Percentiles rank a stretch among this genome's conserved stretches.
These are phyloP conservation scores for Dionaea muscipula DNA, from an alignment of 179 eudicot species.

Conservation along the genomic window DNA sequence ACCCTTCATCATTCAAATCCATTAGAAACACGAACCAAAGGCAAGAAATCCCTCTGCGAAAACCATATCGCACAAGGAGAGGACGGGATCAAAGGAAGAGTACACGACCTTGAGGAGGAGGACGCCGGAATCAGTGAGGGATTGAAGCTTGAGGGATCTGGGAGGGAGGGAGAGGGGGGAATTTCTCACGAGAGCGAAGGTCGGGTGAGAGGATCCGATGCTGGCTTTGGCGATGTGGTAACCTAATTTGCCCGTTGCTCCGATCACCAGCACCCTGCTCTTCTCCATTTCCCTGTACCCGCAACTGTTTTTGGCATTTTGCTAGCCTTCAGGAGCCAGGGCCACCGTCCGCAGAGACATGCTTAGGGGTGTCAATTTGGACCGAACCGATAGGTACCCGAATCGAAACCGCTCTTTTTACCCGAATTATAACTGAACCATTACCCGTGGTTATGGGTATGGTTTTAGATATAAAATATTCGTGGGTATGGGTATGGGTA, in stretches of 20 bases:
- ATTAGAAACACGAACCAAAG: background rate
- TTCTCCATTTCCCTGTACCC: constrained; percentile 24
- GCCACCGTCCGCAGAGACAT: too few relatives aligned
- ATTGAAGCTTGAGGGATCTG: constrained; percentile 38
- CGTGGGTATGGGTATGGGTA: too few relatives aligned
- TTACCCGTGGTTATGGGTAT: too few relatives aligned
- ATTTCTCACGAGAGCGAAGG: constrained; percentile 56
- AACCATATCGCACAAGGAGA: too few relatives aligned
- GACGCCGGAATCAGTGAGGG: constrained; percentile 43
- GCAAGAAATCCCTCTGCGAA: background rate
- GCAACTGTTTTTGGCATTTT: too few relatives aligned
- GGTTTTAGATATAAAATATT: too few relatives aligned
- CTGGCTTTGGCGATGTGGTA: constrained; percentile 53
- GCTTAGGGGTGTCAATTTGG: too few relatives aligned
- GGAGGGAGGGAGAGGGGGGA: constrained; percentile 34
- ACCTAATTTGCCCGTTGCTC: constrained; percentile 67
- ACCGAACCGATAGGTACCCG: too few relatives aligned
- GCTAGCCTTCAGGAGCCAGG: too few relatives aligned
- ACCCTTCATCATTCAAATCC: constrained; percentile 32
- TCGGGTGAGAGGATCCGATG: constrained; percentile 47
- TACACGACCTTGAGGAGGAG: constrained; percentile 31
- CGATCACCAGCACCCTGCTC: constrained; percentile 58
- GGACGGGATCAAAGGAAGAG: too few relatives aligned
- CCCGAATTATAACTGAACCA: too few relatives aligned
- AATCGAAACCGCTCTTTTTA: too few relatives aligned